Conservation (phyloP, 306 rosid species). For the Carpinus fangiana region DNA sequence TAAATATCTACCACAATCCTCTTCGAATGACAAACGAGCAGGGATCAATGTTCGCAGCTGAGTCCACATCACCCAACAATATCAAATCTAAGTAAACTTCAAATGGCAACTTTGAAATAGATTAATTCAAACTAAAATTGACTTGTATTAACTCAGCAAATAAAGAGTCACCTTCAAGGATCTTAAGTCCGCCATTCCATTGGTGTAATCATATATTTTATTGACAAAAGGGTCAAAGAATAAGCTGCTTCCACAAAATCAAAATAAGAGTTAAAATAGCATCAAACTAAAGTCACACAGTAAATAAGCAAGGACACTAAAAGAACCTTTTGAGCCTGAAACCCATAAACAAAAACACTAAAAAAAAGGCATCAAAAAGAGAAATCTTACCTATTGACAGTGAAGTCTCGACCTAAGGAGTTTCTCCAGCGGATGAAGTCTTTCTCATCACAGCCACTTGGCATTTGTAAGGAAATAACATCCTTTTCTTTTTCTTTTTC, state of each 20-base stretch:
- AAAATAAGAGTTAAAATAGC: slow-evolving; percentile 32
- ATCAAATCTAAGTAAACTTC: slow-evolving; percentile 15
- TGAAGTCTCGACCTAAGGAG: slow-evolving; percentile 76
- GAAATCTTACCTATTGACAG: slow-evolving; percentile 63
- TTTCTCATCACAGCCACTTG: slow-evolving; percentile 44
- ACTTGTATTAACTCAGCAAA: slow-evolving; percentile 5
- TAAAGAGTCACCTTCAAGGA: slow-evolving; percentile 41
- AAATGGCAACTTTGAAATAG: background rate
- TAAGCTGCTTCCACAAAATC: slow-evolving; percentile 64
- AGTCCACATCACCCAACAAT: slow-evolving; percentile 29
- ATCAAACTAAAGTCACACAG: background rate
- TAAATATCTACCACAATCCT: slow-evolving; percentile 82
- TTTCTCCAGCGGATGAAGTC: slow-evolving; percentile 63
- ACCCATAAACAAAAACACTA: background rate
- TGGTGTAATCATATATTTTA: slow-evolving; percentile 45
- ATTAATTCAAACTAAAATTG: slow-evolving; percentile 3
- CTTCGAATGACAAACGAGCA: slow-evolving; percentile 73
- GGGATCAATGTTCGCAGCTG: slow-evolving; percentile 58
- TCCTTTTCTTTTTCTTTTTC: slow-evolving; percentile 18
- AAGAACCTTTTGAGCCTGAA: background rate
- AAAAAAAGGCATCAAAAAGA: background rate
- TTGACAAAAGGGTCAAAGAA: slow-evolving; percentile 74
- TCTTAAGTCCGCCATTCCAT: slow-evolving; percentile 48
- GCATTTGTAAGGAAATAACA: slow-evolving; percentile 32
- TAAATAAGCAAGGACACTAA: background rate